Evolutionary conservation across 805 yeast species (phyloP).

Genomic region (Soucietia sequanensis): DNA sequence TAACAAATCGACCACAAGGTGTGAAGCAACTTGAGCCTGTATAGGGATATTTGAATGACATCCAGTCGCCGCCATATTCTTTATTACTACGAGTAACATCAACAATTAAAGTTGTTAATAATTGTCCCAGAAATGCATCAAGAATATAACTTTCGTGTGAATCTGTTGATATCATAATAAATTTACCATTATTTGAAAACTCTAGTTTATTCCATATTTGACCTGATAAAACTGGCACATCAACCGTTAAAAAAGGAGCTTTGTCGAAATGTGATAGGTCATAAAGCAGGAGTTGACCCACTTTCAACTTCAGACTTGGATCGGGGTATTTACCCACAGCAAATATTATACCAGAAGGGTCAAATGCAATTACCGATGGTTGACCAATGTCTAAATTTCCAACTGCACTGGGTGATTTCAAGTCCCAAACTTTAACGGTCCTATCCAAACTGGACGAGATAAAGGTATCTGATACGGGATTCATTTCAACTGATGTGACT

Average conservation of each 20-base stretch:
- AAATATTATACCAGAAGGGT: constrained; percentile 81
- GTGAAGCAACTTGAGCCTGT: constrained; percentile 36
- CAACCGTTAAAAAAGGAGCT: constrained; percentile 46
- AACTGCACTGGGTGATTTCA: constrained; percentile 61
- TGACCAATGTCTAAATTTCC: constrained; percentile 55
- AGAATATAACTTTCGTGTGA: constrained; percentile 55
- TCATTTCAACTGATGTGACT: constrained; percentile 70
- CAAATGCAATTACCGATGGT: constrained; percentile 64
- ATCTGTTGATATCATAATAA: constrained; percentile 55
- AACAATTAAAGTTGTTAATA: constrained; percentile 27
- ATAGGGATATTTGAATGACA: constrained; percentile 29
- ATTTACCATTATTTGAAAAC: constrained; percentile 75
- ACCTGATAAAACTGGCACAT: constrained; percentile 17
- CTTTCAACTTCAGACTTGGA: constrained; percentile 20
- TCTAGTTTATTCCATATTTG: constrained; percentile 63
- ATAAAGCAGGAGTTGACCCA: constrained; percentile 48
- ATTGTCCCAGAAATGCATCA: constrained; percentile 68
- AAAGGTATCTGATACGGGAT: constrained; percentile 65
- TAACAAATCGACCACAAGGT: constrained; percentile 39
- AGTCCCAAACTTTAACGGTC: constrained; percentile 86
- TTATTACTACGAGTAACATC: constrained; percentile 4
- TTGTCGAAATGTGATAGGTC: constrained; percentile 58
- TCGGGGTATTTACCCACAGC: constrained; percentile 49
- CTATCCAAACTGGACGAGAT: constrained; percentile 72
- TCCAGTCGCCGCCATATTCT: constrained; percentile 14